A percentile compares a stretch with the other conserved stretches of the same genome.
These are phyloP conservation scores for Aspergillus novofumigatus DNA, from an alignment of 2,329 filamentous ascomycete genomes.

Conservation along the genomic window DNA sequence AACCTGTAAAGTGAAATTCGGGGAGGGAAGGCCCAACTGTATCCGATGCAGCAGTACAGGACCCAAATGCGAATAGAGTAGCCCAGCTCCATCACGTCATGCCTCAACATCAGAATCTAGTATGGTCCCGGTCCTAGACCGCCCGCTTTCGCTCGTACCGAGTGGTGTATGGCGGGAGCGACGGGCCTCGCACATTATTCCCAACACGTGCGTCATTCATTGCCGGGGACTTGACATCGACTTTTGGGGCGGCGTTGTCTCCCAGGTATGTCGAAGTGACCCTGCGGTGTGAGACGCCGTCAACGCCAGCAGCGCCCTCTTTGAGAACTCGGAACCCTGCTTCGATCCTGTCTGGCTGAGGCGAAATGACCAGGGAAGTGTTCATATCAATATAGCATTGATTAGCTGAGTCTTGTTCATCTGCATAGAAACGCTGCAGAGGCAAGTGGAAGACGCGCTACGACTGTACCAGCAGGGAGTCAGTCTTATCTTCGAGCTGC, in stretches of 20 bases:
- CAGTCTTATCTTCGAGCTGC: conserved; percentile 21
- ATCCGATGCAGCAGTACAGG: conserved; percentile 27
- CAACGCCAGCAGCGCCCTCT: conserved; percentile 32
- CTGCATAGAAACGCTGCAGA: conserved; percentile 29
- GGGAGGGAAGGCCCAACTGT: conserved; percentile 32
- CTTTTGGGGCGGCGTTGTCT: conserved; percentile 32
- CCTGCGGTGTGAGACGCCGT: conserved; percentile 36
- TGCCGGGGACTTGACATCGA: conserved; percentile 29
- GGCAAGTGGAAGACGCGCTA: conserved; percentile 21
- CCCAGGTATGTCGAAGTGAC: conserved; percentile 30
- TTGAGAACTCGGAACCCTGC: conserved; percentile 23
- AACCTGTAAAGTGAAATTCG: conserved; percentile 32
- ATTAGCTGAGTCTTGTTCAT: conserved; percentile 32
- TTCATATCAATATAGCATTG: conserved; percentile 26
- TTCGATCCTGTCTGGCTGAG: conserved; percentile 5
- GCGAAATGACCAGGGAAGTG: conserved; percentile 11
- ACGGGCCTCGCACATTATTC: conserved; percentile 35
- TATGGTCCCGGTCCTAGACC: neutral
- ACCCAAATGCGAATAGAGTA: conserved; percentile 31
- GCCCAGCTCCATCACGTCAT: neutral
- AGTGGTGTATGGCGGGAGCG: conserved; percentile 27
- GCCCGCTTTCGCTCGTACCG: conserved; percentile 15
- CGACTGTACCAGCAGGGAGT: conserved; percentile 28
- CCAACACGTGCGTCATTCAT: conserved; percentile 25
- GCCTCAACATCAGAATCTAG: neutral